Conservation (phyloP, 805 yeast species). For the Metschnikowia matae region DNA sequence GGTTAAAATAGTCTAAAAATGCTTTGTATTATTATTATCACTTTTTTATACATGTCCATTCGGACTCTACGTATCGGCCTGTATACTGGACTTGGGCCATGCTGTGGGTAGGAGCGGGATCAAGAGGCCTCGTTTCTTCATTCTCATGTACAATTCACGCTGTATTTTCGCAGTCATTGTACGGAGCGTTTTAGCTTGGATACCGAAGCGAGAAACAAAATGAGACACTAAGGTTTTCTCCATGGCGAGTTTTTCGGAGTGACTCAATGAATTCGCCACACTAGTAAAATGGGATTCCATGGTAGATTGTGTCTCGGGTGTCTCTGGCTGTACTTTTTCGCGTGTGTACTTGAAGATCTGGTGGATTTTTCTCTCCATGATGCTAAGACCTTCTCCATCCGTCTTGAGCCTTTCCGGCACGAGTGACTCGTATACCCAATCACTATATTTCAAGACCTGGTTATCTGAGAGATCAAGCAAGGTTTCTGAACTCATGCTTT, state of each 20-base stretch:
- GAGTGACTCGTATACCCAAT: conserved; percentile 44
- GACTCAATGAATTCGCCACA: conserved; percentile 4
- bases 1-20: no score
- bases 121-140: conserved; percentile 1
- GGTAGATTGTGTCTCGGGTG: not conserved
- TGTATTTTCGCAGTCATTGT: conserved; percentile 1
- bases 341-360: conserved; percentile 25
- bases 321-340: not conserved
- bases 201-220: conserved; percentile 1
- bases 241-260: not conserved
- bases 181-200: not conserved
- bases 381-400: conserved; percentile 17
- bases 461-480: conserved; percentile 47
- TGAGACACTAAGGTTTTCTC: not conserved
- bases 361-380: conserved; percentile 29
- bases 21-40: no score
- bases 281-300: not conserved
- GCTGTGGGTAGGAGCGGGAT: not conserved
- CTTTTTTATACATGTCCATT: no score
- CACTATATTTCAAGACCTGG: conserved; percentile 44
- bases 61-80: not conserved
- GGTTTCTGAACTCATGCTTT: conserved; percentile 21
- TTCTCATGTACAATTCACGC: not conserved
- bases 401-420: conserved; percentile 21
- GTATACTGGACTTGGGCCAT: not conserved